Evolutionary conservation across 768 basidiomycete species (phyloP), one percentile per base, ranked within the genome.

Genomic region (Pulveroboletus sp.): DNA sequence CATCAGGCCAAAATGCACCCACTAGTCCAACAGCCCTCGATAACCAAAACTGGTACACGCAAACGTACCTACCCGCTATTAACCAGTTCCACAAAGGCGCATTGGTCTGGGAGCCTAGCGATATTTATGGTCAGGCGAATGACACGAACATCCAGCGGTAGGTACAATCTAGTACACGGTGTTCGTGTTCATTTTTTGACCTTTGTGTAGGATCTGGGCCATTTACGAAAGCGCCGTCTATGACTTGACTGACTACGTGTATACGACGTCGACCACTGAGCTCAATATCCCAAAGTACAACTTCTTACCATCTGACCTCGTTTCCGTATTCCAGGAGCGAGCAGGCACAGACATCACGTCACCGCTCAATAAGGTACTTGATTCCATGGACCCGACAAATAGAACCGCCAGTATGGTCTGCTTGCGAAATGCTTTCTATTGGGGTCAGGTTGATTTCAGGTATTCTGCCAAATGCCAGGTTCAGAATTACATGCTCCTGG

Each of bases 201-300:
- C 7, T 8, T 53, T 21, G 37, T 30, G 13, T 46, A 74, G 83
- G 53, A 71, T 72, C 49, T 83, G 84, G 81, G 84, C 70, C 0
- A 75, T 85, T 44, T 84, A 79, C 67, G 68, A 85, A 13, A 69
- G 69, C 49, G 65, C 65, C 30, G 65, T 88, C 30, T 88, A 81
- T 64, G 84, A 86, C 57, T 59, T 86, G 30, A 78, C 80, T 10
- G 81, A 86, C 65, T 88, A 88, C 62, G 71, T 86, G 56, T 75
- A 79, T 59, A 86, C 84, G 0, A 59, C 77, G 57, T 55, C 63
- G n/a, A 69, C 68, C 35, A 75, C 76, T 49, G 70, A 69, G 39
- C 70, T 68, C 43, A 71, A 71, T 18, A 63, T 70, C 32, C 61
- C 73, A 6, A 58, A 71, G 47, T 84, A 79, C 69, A 39, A 61